Conservation (phyloP, 2,329 filamentous ascomycete genomes). For the Paraphoma chrysanthemicola region DNA sequence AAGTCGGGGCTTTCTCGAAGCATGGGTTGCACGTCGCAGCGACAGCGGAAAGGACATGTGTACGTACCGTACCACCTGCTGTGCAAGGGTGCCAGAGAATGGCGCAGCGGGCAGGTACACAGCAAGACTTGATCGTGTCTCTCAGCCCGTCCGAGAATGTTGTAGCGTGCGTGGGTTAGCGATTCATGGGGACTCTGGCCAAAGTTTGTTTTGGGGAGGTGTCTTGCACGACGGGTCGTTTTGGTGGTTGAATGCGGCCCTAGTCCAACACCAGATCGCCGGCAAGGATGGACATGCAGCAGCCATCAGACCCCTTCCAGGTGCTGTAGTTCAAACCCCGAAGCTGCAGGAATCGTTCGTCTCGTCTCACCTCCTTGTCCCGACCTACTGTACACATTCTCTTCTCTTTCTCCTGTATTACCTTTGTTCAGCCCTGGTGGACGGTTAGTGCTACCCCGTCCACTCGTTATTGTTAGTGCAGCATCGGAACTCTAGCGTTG, state of each 20-base stretch:
- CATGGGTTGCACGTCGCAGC: background rate
- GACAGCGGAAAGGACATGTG: background rate
- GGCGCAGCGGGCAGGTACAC: background rate
- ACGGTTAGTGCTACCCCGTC: background rate
- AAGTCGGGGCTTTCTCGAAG: background rate
- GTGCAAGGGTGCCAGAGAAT: slow-evolving; percentile 19
- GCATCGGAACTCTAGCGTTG: slow-evolving; percentile 15
- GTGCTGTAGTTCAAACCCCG: background rate
- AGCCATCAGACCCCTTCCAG: background rate
- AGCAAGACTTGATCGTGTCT: too few relatives aligned
- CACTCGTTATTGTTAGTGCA: slow-evolving; percentile 6
- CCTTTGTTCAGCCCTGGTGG: background rate
- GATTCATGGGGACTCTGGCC: background rate
- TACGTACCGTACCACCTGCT: slow-evolving; percentile 15
- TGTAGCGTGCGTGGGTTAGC: background rate
- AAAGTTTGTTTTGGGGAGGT: slow-evolving; percentile 1
- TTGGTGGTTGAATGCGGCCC: slow-evolving; percentile 5
- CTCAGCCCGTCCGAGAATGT: background rate
- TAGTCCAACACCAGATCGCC: slow-evolving; percentile 6
- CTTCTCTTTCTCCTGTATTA: background rate
- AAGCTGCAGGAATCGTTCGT: background rate
- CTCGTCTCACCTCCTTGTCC: background rate
- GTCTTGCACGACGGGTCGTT: background rate
- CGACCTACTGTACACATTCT: background rate
- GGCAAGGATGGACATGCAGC: slow-evolving; percentile 3